Percentiles rank a stretch among this genome's conserved stretches.
These are phyloP conservation scores for Cicer bijugum DNA, from an alignment of 306 rosid species.

Conservation along the genomic window DNA sequence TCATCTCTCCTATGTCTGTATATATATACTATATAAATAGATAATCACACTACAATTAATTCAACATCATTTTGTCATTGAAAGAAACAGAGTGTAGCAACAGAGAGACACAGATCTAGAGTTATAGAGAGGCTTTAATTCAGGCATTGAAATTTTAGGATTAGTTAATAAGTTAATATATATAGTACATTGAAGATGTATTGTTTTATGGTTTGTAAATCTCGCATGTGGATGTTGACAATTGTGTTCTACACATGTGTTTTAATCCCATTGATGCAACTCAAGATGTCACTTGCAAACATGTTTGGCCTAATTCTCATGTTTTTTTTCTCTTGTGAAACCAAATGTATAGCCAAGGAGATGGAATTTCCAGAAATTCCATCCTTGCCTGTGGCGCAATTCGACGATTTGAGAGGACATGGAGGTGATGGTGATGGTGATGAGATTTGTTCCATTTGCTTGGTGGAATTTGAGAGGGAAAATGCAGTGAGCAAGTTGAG, in stretches of 20 bases:
- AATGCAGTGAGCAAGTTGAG: conserved; percentile 64
- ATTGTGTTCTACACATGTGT: conserved; percentile 68
- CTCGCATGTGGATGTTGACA: conserved; percentile 53
- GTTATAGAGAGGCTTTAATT: neutral
- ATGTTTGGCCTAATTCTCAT: conserved; percentile 5
- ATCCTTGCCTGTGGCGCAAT: conserved; percentile 52
- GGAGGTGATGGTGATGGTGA: conserved; percentile 2
- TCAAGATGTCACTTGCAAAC: conserved; percentile 49
- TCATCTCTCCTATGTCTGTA: neutral
- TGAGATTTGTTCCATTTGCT: conserved; percentile 74
- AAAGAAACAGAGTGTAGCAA: conserved; percentile 9
- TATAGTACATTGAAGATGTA: conserved; percentile 50
- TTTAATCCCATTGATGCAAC: conserved; percentile 62
- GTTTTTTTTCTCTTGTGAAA: neutral
- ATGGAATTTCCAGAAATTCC: conserved; percentile 30
- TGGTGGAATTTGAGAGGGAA: conserved; percentile 68
- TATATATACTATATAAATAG: neutral
- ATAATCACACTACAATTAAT: neutral
- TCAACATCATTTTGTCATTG: conserved; percentile 12
- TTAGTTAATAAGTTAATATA: neutral
- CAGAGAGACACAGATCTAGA: conserved; percentile 10
- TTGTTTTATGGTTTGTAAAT: conserved; percentile 52
- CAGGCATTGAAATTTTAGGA: neutral
- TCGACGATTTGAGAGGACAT: conserved; percentile 46
- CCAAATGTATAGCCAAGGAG: conserved; percentile 5